Base-by-base conservation (phyloP, 148 eudicot species). In the Euryodendron excelsum region DNA sequence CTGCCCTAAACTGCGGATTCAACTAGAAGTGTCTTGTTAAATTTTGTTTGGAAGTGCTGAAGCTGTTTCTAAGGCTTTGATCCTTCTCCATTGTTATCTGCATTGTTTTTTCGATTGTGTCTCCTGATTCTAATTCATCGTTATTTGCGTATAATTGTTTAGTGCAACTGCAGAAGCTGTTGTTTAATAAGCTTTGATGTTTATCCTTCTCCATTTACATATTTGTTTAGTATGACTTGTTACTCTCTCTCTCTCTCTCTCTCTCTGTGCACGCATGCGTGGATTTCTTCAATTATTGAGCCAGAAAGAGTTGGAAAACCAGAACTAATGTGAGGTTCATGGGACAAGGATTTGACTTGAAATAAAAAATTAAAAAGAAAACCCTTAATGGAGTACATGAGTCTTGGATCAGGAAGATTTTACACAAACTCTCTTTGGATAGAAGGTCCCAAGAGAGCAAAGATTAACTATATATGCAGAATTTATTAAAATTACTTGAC, bases 1-100 rank as follows among this genome's bases (percentile, higher is more conserved):
- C 36, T 68, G 72, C 72, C 83, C 64, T 76, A 44, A 41, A 58
- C 69, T 62, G 45, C 65, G 82, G 82, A n/a, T 75, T 9, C 67
- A 75, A 34, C 31, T 6, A 4, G 25, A 36, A 18, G 1, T 36
- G 44, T 17, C n/a, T 65, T 65, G 69, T n/a, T 36, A 34, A 65
- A 15, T 34, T 65, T 65, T 65, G 69, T 34, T 65, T 34, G 45
- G 17, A 64, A 33, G 11, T 65, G 44, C 25, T 56, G 8, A 56
- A 45, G 33, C 20, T 34, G n/a, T 37, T 2, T 73, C 27, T 28
- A 52, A 72, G 23, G 23, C 55, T 75, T 47, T 62, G 69, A 47
- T 64, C 41, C 25, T 50, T 53, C 18, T 72, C 61, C 31, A 10
- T 50, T 0, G 2, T 21, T 10, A 2, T 48, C 11, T 10, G 14